phyloP scores from a whole-genome alignment of 2,329 filamentous ascomycete genomes.

The Colletotrichum lindemuthianum region DNA sequence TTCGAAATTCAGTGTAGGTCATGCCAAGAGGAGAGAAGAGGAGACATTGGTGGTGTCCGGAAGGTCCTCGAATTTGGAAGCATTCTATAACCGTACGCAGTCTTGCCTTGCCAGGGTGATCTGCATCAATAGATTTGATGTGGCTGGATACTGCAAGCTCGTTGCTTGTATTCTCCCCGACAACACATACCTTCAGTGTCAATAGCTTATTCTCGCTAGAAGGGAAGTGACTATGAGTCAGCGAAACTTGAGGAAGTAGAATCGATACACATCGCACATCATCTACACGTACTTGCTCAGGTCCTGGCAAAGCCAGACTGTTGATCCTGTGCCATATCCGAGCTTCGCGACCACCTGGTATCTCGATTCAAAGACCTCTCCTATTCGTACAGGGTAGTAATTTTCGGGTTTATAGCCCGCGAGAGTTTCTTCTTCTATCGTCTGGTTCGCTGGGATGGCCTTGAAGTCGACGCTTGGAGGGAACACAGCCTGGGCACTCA shows the following conservation, averaged over 20 bases:
- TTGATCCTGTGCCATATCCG: slow-evolving; percentile 40
- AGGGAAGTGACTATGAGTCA: background rate
- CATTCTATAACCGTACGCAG: slow-evolving; percentile 30
- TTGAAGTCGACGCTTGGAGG: background rate
- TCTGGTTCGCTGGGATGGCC: background rate
- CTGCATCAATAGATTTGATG: slow-evolving; percentile 32
- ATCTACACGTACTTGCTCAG: slow-evolving; percentile 32
- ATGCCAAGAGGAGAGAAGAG: slow-evolving; percentile 38
- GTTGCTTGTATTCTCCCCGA: slow-evolving; percentile 1
- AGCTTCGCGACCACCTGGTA: slow-evolving; percentile 41
- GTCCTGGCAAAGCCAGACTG: slow-evolving; percentile 40
- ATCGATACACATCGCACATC: background rate
- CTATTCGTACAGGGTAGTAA: slow-evolving; percentile 39
- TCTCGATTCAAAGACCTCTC: slow-evolving; percentile 35
- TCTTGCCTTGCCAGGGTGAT: slow-evolving; percentile 34
- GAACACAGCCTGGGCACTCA: background rate
- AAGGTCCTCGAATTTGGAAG: slow-evolving; percentile 35
- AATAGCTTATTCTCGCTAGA: background rate
- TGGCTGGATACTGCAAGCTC: slow-evolving; percentile 37
- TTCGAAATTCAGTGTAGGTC: slow-evolving; percentile 39
- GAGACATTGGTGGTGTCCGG: slow-evolving; percentile 39
- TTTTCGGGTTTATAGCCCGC: slow-evolving; percentile 36
- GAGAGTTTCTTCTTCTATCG: slow-evolving; percentile 39
- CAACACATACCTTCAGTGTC: background rate
- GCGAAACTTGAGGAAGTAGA: background rate